Conservation (phyloP, 2,329 filamentous ascomycete genomes). For the Sclerotiophoma versabilis region DNA sequence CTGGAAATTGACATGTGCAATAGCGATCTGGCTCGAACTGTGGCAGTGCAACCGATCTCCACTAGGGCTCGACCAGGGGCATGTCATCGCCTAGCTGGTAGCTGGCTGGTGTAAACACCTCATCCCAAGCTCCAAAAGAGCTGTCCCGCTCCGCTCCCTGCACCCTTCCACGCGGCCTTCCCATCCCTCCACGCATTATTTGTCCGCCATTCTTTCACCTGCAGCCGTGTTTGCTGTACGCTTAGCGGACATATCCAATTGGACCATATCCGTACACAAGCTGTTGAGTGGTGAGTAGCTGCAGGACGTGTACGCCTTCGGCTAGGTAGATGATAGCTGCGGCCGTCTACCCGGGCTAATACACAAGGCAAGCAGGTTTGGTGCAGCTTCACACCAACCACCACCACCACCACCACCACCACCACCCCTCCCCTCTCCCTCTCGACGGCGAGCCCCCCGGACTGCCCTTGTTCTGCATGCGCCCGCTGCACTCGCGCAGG, state of each 20-base stretch:
- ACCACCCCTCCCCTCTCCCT: neutral
- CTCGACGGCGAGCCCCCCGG: constrained; percentile 1
- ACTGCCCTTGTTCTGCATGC: constrained; percentile 5
- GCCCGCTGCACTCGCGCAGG: constrained; percentile 18
- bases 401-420: neutral
- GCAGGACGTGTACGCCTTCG: constrained; percentile 13
- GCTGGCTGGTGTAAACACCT: constrained; percentile 5
- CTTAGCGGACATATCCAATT: neutral
- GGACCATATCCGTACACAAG: neutral
- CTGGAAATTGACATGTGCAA: neutral
- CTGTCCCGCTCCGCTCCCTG: constrained; percentile 2
- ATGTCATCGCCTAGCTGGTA: constrained; percentile 11
- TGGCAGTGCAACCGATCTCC: constrained; percentile 8
- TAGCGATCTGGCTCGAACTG: neutral
- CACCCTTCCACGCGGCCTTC: neutral
- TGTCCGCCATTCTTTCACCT: constrained; percentile 5
- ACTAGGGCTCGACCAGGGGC: neutral
- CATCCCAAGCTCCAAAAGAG: constrained; percentile 13
- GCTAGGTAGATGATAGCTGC: constrained; percentile 4
- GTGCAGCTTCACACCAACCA: constrained; percentile 16
- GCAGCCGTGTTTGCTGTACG: constrained; percentile 1
- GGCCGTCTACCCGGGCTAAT: constrained; percentile 11
- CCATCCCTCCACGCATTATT: neutral
- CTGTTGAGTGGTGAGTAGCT: constrained; percentile 6
- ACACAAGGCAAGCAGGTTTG: constrained; percentile 27